Conservation (phyloP, 495 filamentous ascomycete genomes). For the Penicillium chermesinum region DNA sequence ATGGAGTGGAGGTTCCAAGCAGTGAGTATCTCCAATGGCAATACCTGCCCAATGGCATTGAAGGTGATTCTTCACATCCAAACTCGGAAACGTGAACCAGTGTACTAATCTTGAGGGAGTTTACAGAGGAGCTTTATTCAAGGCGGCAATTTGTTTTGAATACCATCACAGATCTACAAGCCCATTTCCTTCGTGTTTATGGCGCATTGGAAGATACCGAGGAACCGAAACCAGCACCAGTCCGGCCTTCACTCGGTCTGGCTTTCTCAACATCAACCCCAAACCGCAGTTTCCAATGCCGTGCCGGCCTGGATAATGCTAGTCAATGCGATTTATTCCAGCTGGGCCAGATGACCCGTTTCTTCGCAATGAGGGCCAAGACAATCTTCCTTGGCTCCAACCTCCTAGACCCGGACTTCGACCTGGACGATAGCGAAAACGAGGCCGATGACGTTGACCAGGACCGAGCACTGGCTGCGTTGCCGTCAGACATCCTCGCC, state of each 20-base stretch:
- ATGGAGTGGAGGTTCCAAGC: slow-evolving; percentile 21
- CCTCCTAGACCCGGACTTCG: slow-evolving; percentile 40
- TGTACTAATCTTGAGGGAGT: no score
- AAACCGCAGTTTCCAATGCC: slow-evolving; percentile 56
- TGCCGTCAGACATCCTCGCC: slow-evolving; percentile 40
- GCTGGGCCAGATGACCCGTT: slow-evolving; percentile 78
- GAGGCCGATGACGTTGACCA: slow-evolving; percentile 13
- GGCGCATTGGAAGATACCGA: slow-evolving; percentile 33
- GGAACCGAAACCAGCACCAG: slow-evolving; percentile 8
- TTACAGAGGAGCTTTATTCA: slow-evolving; percentile 64
- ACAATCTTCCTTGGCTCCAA: slow-evolving; percentile 46
- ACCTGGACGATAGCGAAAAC: not conserved
- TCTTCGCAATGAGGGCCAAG: slow-evolving; percentile 53
- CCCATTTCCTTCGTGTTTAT: slow-evolving; percentile 67
- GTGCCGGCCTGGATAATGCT: slow-evolving; percentile 69
- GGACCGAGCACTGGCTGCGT: slow-evolving; percentile 8
- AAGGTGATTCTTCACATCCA: slow-evolving; percentile 53
- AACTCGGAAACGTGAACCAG: no score
- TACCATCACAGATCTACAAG: slow-evolving; percentile 70
- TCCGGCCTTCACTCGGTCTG: slow-evolving; percentile 5
- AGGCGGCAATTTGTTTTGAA: slow-evolving; percentile 67
- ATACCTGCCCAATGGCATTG: slow-evolving; percentile 65
- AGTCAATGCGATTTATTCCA: slow-evolving; percentile 80
- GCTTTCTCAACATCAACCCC: slow-evolving; percentile 15
- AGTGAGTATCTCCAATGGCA: slow-evolving; percentile 56